Base-by-base conservation (phyloP, 371 early-diverging fungal species). In the Apophysomyces trapeziformis region DNA sequence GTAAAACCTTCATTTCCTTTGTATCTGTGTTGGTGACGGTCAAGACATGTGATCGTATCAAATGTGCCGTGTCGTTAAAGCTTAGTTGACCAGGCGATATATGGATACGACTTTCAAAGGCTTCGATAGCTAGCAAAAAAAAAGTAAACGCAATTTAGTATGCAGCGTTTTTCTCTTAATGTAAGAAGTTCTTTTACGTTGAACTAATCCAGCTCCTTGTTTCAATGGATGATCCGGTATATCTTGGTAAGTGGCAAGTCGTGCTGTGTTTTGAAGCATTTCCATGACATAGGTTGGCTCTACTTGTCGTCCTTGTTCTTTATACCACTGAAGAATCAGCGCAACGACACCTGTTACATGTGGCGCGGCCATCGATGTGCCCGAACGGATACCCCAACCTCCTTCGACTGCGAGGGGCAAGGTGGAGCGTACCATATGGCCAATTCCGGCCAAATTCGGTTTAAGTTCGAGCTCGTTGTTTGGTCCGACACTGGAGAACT, bases 161-260 rank as follows among this genome's bases (percentile, higher is more conserved):
- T 21, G 37, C 2, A 4, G 5, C 4, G 14, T 9, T 43, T 43
- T 1, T 9, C 0, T 12, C 4, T 2, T 43, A 43, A 43, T 12
- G 4, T 1, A 43, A 14, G 43, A 13, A 45, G 16, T 26, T 26
- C 32, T 61, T 68, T 68, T 67, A 77, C 80, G 75, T 74, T 93
- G 84, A 46, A 95, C 76, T 13, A 95, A 74, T 18, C 95, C 95
- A 44, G 91, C 85, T n/a, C 95, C 95, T 75, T 92, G 90, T 7
- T 70, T 56, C 13, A 78, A 66, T 11, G 82, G 78, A 64, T 85
- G 75, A 14, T 82, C 66, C 60, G 72, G 78, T 7, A 21, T 9
- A 8, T 26, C 64, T 39, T 82, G 71, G 2, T 67, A 63, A 50
- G 63, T 56, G 37, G 79, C 68, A 9, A 69, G 36, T 13, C 57